Conservation (phyloP, 768 basidiomycete genomes). For the Ramaria rubella region DNA sequence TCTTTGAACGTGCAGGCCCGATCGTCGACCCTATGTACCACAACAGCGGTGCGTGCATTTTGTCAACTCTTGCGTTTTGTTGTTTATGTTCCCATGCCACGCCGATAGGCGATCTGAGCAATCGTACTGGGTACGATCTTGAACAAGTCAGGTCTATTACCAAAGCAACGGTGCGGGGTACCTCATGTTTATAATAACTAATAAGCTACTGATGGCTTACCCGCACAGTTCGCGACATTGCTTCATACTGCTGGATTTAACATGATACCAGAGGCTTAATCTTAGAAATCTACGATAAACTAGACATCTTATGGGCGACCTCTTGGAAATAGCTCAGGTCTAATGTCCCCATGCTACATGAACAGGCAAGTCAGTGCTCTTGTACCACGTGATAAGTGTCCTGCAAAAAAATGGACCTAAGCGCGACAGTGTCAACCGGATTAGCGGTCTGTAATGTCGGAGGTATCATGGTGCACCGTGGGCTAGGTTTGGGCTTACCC, state of each 20-base stretch:
- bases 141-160: slow-evolving; percentile 77
- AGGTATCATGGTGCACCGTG: too few species aligned
- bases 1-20: slow-evolving; percentile 82
- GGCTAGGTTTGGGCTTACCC: too few species aligned
- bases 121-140: slow-evolving; percentile 76
- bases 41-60: slow-evolving; percentile 51
- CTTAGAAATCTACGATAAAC: too few species aligned
- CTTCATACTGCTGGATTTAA: not conserved
- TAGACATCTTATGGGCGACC: too few species aligned
- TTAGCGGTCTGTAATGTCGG: too few species aligned
- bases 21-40: slow-evolving; percentile 90
- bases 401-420: too few species aligned
- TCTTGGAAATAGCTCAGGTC: too few species aligned
- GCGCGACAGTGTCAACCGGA: too few species aligned
- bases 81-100: slow-evolving; percentile 7
- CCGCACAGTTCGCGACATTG: not conserved
- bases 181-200: not conserved
- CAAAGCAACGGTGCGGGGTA: slow-evolving; percentile 71
- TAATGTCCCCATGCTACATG: too few species aligned
- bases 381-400: too few species aligned
- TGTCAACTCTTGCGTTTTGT: slow-evolving; percentile 1
- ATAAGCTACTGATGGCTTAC: not conserved
- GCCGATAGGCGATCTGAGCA: slow-evolving; percentile 68
- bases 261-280: too few species aligned
- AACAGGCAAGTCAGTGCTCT: too few species aligned